Conservation (phyloP, 305 asterid genomes). For the Fraxinus albicans region DNA sequence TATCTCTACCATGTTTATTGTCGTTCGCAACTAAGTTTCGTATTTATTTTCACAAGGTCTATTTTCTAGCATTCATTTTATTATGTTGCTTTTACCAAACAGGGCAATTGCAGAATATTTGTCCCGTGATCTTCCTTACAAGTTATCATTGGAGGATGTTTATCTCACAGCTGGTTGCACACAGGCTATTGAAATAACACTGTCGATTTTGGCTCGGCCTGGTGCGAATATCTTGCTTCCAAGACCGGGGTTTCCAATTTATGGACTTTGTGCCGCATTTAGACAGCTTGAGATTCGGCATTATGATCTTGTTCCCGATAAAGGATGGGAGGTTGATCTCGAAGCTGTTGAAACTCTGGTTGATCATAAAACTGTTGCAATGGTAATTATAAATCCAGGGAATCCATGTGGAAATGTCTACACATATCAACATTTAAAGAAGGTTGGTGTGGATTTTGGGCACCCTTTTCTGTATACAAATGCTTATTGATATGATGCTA, state of each 20-base stretch:
- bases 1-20: neutral
- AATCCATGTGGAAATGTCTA: constrained; percentile 80
- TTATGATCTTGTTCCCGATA: constrained; percentile 65
- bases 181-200: constrained; percentile 62
- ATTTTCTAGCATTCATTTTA: neutral
- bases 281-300: constrained; percentile 61
- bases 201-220: constrained; percentile 61
- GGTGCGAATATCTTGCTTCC: constrained; percentile 79
- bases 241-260: constrained; percentile 76
- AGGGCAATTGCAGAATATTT: constrained; percentile 79
- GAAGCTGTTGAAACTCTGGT: constrained; percentile 52
- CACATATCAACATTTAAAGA: constrained; percentile 60
- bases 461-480: neutral
- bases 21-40: neutral
- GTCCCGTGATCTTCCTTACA: constrained; percentile 66
- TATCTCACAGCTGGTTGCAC: constrained; percentile 70
- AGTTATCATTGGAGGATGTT: constrained; percentile 61
- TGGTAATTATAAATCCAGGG: constrained; percentile 77
- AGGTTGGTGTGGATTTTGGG: constrained; percentile 29
- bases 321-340: constrained; percentile 82
- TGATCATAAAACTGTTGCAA: constrained; percentile 67
- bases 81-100: constrained; percentile 12
- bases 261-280: constrained; percentile 68
- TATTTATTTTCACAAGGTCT: neutral
- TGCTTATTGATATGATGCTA: neutral